These are phyloP conservation scores for Fusarium solani-melongenae DNA, from an alignment of 2,329 filamentous ascomycete species.

Conservation along the genomic window DNA sequence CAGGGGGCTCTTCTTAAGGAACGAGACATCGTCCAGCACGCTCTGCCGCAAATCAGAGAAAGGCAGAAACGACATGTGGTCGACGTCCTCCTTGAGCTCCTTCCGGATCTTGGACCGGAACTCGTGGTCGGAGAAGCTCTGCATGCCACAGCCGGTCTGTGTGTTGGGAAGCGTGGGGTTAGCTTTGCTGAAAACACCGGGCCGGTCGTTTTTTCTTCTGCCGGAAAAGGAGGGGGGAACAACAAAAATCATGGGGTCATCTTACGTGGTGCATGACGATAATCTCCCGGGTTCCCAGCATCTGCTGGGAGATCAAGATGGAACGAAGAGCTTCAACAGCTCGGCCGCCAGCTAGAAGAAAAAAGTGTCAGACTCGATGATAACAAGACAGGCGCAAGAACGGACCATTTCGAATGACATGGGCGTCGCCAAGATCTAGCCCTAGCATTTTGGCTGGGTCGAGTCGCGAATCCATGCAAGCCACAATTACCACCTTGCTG, in stretches of 20 bases:
- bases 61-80: constrained; percentile 70
- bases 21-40: constrained; percentile 73
- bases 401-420: constrained; percentile 77
- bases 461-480: constrained; percentile 85
- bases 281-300: constrained; percentile 81
- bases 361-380: not conserved
- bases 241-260: not conserved
- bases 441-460: constrained; percentile 73
- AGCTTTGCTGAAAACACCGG: constrained; percentile 16
- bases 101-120: constrained; percentile 65
- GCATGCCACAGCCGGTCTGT: constrained; percentile 65
- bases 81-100: constrained; percentile 66
- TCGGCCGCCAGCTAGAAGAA: constrained; percentile 64
- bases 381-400: not conserved
- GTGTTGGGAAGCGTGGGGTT: constrained; percentile 18
- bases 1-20: constrained; percentile 68
- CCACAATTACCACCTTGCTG: constrained; percentile 61
- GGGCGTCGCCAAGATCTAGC: constrained; percentile 77
- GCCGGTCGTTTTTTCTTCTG: constrained; percentile 20
- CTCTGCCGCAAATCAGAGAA: constrained; percentile 73
- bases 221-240: not conserved
- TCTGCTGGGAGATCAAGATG: constrained; percentile 81
- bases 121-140: constrained; percentile 72
- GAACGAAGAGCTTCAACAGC: constrained; percentile 77
- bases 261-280: constrained; percentile 75